Percentiles rank a stretch among this genome's conserved stretches.
Evolutionary conservation across 1,284 basidiomycete species (phyloP).

Genomic region (Nidula niveotomentosa): DNA sequence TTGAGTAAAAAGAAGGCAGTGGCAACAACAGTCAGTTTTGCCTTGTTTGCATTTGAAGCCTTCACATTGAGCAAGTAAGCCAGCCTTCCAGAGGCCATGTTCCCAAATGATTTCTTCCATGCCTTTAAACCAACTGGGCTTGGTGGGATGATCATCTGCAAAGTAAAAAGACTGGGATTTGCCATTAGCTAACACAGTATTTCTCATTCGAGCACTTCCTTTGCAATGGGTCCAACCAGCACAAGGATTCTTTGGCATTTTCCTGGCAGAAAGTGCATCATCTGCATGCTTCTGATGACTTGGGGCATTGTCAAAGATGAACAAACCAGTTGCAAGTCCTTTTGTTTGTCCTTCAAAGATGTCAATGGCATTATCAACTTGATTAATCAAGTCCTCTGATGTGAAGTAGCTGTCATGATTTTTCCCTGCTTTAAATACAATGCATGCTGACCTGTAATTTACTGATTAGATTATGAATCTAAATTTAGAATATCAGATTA

Average conservation of each 20-base stretch:
- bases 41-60: conserved; percentile 11
- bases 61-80: conserved; percentile 10
- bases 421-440: conserved; percentile 31
- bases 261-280: conserved; percentile 27
- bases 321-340: conserved; percentile 21
- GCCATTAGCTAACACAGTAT: conserved; percentile 13
- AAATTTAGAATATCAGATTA: too few species aligned
- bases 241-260: conserved; percentile 28
- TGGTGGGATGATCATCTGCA: conserved; percentile 22
- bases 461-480: neutral
- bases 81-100: conserved; percentile 30
- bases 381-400: conserved; percentile 22
- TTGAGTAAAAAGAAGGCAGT: neutral
- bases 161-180: conserved; percentile 25
- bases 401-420: conserved; percentile 31
- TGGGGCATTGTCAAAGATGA: conserved; percentile 36
- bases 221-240: conserved; percentile 18
- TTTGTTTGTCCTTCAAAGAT: conserved; percentile 28
- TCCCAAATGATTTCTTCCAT: conserved; percentile 28
- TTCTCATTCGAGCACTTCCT: conserved; percentile 21
- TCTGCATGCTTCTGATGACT: conserved; percentile 29
- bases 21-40: conserved; percentile 16
- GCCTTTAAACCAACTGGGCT: conserved; percentile 32
- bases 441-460: conserved; percentile 11
- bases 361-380: conserved; percentile 28